phyloP scores from a whole-genome alignment of 768 basidiomycete genomes.

The Macrolepiota dolichaula region DNA sequence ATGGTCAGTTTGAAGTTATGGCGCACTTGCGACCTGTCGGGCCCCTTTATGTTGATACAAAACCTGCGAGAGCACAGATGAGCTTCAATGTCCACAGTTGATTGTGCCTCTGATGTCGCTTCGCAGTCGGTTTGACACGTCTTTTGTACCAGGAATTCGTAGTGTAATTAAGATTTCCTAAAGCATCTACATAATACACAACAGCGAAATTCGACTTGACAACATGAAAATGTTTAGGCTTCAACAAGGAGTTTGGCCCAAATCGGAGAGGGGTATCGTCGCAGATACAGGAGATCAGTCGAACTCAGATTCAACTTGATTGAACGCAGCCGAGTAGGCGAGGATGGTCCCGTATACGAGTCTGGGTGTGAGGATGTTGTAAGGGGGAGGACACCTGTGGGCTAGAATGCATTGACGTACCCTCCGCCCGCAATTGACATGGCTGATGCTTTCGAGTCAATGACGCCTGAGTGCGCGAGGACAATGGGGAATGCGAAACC shows the following conservation, averaged over 20 bases:
- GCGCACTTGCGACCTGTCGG: conserved; percentile 38
- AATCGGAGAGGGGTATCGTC: background rate
- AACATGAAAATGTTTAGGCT: background rate
- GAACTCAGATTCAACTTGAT: conserved; percentile 78
- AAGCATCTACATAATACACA: conserved; percentile 15
- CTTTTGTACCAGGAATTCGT: background rate
- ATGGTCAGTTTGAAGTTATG: conserved; percentile 58
- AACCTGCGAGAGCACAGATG: conserved; percentile 39
- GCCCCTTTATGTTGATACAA: conserved; percentile 22
- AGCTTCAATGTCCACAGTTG: conserved; percentile 23
- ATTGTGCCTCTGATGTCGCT: background rate
- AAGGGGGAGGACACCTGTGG: conserved; percentile 2
- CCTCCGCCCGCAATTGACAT: conserved; percentile 97
- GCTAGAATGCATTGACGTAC: conserved; percentile 36
- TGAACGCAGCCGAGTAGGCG: conserved; percentile 83
- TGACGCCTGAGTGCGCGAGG: conserved; percentile 88
- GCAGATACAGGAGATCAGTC: conserved; percentile 38
- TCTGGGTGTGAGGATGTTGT: conserved; percentile 31
- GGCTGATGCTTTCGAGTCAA: conserved; percentile 76
- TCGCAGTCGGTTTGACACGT: background rate
- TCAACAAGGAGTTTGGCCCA: background rate
- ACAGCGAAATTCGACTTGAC: background rate
- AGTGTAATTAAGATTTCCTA: conserved; percentile 10
- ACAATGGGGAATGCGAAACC: conserved; percentile 93
- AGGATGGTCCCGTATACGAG: conserved; percentile 90